A percentile compares a stretch with the other conserved stretches of the same genome.
Evolutionary conservation across 1,139 yeast genomes (phyloP).

Genomic region (Geotrichum europaeum): DNA sequence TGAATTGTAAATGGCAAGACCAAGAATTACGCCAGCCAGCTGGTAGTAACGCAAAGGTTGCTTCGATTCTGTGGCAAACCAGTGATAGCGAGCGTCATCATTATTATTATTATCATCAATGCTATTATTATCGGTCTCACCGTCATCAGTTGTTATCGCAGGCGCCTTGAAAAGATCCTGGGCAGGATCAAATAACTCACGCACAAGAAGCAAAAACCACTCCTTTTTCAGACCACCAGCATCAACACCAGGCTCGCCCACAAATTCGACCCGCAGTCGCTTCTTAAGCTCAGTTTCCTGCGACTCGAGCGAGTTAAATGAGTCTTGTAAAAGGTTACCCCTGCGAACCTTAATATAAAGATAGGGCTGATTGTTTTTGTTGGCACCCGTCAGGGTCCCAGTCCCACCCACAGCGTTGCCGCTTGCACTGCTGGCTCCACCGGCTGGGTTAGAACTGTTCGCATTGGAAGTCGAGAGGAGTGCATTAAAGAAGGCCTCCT

Average conservation of each 20-base stretch:
- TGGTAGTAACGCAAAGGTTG: conserved; percentile 52
- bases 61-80: conserved; percentile 55
- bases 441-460: not conserved
- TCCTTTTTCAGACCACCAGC: conserved; percentile 92
- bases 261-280: conserved; percentile 67
- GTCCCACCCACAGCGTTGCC: not conserved
- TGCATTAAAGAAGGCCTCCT: conserved; percentile 79
- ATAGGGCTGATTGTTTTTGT: conserved; percentile 55
- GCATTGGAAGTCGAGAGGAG: conserved; percentile 27
- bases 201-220: conserved; percentile 75
- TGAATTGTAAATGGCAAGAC: conserved; percentile 85
- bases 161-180: conserved; percentile 39
- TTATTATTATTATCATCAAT: conserved; percentile 35
- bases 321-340: conserved; percentile 61
- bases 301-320: conserved; percentile 56
- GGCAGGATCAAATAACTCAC: conserved; percentile 59
- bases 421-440: not conserved
- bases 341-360: conserved; percentile 66
- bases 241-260: conserved; percentile 87
- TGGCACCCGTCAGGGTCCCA: not conserved
- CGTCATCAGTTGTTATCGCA: not conserved
- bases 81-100: conserved; percentile 63
- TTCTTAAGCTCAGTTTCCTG: conserved; percentile 64
- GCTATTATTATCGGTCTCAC: not conserved
- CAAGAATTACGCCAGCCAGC: conserved; percentile 77